Evolutionary conservation across 1,284 basidiomycete genomes (phyloP), one percentile per base, ranked within the genome.

Genomic region (Fomitopsis schrenkii): DNA sequence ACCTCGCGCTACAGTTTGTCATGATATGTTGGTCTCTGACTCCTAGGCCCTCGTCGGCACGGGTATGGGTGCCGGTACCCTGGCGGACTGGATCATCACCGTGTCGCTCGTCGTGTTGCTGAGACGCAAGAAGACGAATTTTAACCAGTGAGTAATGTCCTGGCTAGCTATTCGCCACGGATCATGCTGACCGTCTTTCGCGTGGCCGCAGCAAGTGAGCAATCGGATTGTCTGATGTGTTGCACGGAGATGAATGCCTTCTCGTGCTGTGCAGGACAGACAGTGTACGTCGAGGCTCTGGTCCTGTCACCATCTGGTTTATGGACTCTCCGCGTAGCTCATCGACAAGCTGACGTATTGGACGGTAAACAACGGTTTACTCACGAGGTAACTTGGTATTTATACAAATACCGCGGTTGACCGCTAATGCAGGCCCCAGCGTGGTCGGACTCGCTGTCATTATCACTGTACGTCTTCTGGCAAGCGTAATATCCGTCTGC

Each of bases 301-400:
- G 36, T 48, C 19, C 15, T 12, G 30, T 5, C 36, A 17, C 15
- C 6, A 8, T 38, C 35, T 40, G 7, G 7, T 7, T 14, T 22
- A 56, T 45, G 44, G 30, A 19, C 8, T n/a, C 5, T 14, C 45
- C 5, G 6, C 42, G 6, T 22, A 65, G 60, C 48, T 61, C 22
- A 55, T 66, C 5, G 65, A 64, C 57, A 64, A 60, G 52, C 58
- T 66, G 33, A 63, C 59, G 17, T 66, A 64, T 52, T 66, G 65
- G 65, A 63, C 62, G 2, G 59, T 66, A 33, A 66, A 66, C 57
- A 64, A 64, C 46, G 65, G 65, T 12, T n/a, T 63, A n/a, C 54
- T 66, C 5, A 63, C 63, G 10, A 64, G 62, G 62, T 63, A n/a
- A 50, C 12, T n/a, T 12, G 14, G 15, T 9, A 48, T 15, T n/a